Evolutionary conservation across 176 grass and related monocot species (phyloP).

Genomic region (Triticum turgidum): DNA sequence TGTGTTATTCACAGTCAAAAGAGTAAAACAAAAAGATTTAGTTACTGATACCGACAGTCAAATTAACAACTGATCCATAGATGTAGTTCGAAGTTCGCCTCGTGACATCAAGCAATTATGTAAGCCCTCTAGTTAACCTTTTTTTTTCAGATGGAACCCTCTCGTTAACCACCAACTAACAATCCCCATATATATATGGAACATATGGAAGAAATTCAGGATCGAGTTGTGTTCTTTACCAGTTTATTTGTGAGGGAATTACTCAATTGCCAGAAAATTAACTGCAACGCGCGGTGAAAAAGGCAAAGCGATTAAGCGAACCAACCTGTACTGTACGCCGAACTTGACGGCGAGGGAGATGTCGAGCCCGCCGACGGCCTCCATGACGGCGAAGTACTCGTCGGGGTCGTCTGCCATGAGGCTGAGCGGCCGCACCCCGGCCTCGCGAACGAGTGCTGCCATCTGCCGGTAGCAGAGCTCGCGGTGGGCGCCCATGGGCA

Average conservation of each 20-base stretch:
- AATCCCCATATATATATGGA: neutral
- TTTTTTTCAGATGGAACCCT: too few species aligned
- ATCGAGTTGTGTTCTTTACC: neutral
- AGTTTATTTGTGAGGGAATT: neutral
- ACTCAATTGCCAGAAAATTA: neutral
- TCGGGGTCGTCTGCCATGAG: slow-evolving; percentile 51
- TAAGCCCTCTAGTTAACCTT: neutral
- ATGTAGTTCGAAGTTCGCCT: neutral
- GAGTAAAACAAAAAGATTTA: neutral
- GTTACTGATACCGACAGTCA: neutral
- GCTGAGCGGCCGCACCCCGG: slow-evolving; percentile 78
- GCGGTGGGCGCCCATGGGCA: slow-evolving; percentile 63
- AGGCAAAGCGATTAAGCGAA: neutral
- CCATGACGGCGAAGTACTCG: slow-evolving; percentile 79
- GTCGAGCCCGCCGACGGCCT: slow-evolving; percentile 78
- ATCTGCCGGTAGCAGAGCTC: slow-evolving; percentile 89
- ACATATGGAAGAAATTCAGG: neutral
- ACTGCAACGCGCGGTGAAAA: neutral
- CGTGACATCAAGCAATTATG: neutral
- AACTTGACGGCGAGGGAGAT: slow-evolving; percentile 90
- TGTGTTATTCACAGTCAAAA: neutral
- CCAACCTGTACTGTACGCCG: slow-evolving; percentile 93
- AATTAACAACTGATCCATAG: neutral
- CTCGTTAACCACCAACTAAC: slow-evolving; percentile 10
- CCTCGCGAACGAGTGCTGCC: slow-evolving; percentile 68